Conservation (phyloP, 108 stramenopile genomes). For the Aureococcus anophagefferens region DNA sequence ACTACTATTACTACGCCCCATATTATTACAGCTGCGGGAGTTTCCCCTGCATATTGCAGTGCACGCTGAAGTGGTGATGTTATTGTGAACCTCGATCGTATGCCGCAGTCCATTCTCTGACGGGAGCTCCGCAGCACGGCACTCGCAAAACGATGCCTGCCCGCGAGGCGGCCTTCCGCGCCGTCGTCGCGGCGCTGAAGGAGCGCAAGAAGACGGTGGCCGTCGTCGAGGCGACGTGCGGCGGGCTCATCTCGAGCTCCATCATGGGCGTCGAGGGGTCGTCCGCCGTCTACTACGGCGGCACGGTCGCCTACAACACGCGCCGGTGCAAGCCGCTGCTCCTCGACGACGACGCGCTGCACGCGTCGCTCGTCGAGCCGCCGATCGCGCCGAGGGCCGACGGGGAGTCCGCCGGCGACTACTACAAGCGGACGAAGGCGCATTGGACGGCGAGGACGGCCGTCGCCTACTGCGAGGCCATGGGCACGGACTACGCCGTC, state of each 20-base stretch:
- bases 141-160: no score
- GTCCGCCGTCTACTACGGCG: slow-evolving; percentile 58
- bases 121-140: no score
- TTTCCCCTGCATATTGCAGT: no score
- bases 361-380: background rate
- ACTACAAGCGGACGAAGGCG: slow-evolving; percentile 54
- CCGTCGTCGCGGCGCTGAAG: slow-evolving; percentile 49
- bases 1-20: no score
- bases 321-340: slow-evolving; percentile 36
- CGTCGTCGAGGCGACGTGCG: slow-evolving; percentile 61
- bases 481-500: slow-evolving; percentile 51
- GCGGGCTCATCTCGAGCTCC: slow-evolving; percentile 56
- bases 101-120: no score
- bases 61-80: no score
- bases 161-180: background rate
- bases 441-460: slow-evolving; percentile 55
- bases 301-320: slow-evolving; percentile 61
- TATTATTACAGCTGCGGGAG: no score
- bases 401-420: slow-evolving; percentile 32
- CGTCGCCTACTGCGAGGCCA: slow-evolving; percentile 46
- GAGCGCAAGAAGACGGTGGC: slow-evolving; percentile 44
- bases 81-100: no score
- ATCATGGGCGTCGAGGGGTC: slow-evolving; percentile 60
- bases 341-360: background rate
- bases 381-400: no score